Conservation (phyloP, 2,329 filamentous ascomycete genomes). For the Calonectria pteridis region DNA sequence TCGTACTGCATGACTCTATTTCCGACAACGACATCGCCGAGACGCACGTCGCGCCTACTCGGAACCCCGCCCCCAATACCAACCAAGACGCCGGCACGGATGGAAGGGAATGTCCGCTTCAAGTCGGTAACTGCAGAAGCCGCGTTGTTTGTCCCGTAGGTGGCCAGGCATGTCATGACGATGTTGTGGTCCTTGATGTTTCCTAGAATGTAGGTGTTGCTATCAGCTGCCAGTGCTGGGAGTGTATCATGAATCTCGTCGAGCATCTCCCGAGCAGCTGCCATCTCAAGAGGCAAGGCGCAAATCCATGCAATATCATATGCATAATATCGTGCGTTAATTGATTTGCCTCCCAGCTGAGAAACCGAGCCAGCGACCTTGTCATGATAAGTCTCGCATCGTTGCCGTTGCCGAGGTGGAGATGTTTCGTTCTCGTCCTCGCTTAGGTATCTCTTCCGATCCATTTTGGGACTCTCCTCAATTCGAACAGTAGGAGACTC, state of each 20-base stretch:
- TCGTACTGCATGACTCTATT: constrained; percentile 45
- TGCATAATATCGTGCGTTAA: background rate
- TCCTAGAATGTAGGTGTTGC: constrained; percentile 42
- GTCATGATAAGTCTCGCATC: background rate
- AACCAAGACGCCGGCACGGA: constrained; percentile 33
- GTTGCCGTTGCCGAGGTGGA: background rate
- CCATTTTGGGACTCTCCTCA: too few species aligned
- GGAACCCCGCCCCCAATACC: constrained; percentile 40
- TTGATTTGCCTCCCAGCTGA: background rate
- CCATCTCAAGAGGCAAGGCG: constrained; percentile 42
- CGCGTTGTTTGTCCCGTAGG: constrained; percentile 40
- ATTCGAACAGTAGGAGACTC: too few species aligned
- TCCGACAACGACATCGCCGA: constrained; percentile 46
- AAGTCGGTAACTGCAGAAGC: constrained; percentile 38
- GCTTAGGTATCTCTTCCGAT: background rate
- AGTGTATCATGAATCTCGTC: constrained; percentile 39
- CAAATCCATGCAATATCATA: constrained; percentile 49
- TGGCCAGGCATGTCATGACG: constrained; percentile 43
- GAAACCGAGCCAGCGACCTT: background rate
- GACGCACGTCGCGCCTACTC: constrained; percentile 32
- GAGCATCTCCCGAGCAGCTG: constrained; percentile 44
- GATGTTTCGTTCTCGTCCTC: background rate
- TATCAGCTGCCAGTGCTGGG: constrained; percentile 21
- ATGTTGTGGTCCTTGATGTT: constrained; percentile 40
- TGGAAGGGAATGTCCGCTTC: constrained; percentile 56